Percentiles rank a stretch among this genome's conserved stretches.
phyloP scores from a whole-genome alignment of 2,329 filamentous ascomycete species.

The Fusarium tuaranense region DNA sequence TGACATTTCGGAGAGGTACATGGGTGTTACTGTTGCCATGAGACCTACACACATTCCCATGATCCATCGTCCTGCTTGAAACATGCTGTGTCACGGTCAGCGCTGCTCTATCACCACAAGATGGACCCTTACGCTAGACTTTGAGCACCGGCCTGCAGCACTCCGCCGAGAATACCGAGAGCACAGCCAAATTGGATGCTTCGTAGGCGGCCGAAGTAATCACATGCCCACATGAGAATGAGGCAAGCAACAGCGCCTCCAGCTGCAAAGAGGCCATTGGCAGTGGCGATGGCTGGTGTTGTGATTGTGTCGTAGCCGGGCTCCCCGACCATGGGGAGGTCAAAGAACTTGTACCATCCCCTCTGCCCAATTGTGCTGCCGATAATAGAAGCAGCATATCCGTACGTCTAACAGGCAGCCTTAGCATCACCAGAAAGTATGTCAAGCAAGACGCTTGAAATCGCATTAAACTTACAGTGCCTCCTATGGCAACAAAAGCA shows the following conservation, averaged over 20 bases:
- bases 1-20: constrained; percentile 50
- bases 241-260: constrained; percentile 60
- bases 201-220: constrained; percentile 55
- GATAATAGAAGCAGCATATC: constrained; percentile 63
- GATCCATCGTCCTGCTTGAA: constrained; percentile 58
- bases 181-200: constrained; percentile 60
- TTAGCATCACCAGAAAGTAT: not conserved
- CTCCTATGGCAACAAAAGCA: constrained; percentile 50
- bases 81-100: constrained; percentile 36
- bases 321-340: constrained; percentile 56
- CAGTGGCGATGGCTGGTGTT: constrained; percentile 59
- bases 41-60: constrained; percentile 58
- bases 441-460: not conserved
- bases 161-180: constrained; percentile 58
- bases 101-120: fast-evolving
- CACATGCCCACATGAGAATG: constrained; percentile 62
- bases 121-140: constrained; percentile 51
- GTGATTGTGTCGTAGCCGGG: constrained; percentile 59
- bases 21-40: constrained; percentile 50
- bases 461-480: constrained; percentile 40
- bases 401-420: constrained; percentile 55
- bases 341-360: constrained; percentile 63
- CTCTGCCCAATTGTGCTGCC: constrained; percentile 64
- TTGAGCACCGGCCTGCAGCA: constrained; percentile 58
- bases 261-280: constrained; percentile 61